Evolutionary conservation across 192 early-diverging fungal genomes (phyloP).

Genomic region (Rhizophagus clarus): DNA sequence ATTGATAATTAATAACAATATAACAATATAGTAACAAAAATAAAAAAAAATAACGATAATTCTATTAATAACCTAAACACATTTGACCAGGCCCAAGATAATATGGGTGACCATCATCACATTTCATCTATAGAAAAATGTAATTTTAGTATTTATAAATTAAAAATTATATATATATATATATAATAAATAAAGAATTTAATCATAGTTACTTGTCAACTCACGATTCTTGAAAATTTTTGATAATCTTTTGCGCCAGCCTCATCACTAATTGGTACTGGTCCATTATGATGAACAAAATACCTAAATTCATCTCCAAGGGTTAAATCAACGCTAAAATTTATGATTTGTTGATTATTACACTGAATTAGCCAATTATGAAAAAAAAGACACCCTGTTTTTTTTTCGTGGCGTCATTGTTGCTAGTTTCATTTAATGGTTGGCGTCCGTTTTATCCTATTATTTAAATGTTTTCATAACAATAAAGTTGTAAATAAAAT

Average conservation of each 20-base stretch:
- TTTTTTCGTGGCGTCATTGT: too few species aligned
- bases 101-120: constrained; percentile 26
- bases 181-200: neutral
- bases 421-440: neutral
- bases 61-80: constrained; percentile 24
- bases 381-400: too few species aligned
- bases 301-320: constrained; percentile 31
- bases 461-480: neutral
- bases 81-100: constrained; percentile 29
- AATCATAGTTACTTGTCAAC: neutral
- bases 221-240: constrained; percentile 28
- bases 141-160: neutral
- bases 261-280: constrained; percentile 29
- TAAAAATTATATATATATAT: neutral
- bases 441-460: neutral
- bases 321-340: constrained; percentile 22
- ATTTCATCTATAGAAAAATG: neutral
- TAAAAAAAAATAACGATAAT: neutral
- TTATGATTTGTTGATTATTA: neutral
- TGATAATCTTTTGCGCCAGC: constrained; percentile 31
- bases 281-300: constrained; percentile 28
- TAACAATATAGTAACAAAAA: neutral
- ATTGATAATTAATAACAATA: neutral
- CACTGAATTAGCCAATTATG: too few species aligned
- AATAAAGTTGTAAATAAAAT: neutral